Conservation (phyloP, 2,329 filamentous ascomycete genomes). For the Raffaelea ambrosiae region DNA sequence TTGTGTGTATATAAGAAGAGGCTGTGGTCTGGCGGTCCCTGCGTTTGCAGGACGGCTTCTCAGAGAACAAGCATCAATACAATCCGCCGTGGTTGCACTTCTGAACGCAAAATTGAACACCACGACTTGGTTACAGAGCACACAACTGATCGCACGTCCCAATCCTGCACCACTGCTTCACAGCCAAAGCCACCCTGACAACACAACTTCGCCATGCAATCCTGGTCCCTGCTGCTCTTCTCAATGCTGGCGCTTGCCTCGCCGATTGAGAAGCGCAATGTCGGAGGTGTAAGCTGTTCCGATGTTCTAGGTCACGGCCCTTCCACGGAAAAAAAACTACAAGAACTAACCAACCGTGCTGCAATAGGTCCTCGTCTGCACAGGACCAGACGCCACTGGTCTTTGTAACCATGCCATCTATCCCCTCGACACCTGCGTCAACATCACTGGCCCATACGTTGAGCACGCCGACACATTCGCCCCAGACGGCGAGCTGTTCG, state of each 20-base stretch:
- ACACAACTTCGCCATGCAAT: slow-evolving; percentile 12
- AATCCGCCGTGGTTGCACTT: too few relatives aligned
- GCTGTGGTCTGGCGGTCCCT: too few relatives aligned
- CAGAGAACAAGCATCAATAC: too few relatives aligned
- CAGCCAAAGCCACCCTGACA: neutral
- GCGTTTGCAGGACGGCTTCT: too few relatives aligned
- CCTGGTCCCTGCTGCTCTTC: slow-evolving; percentile 5
- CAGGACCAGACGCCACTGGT: slow-evolving; percentile 39
- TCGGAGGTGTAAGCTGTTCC: slow-evolving; percentile 39
- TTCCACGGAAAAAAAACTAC: neutral
- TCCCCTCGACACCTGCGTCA: slow-evolving; percentile 33
- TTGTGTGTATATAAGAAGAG: too few relatives aligned
- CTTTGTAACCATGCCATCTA: slow-evolving; percentile 35
- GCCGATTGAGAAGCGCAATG: slow-evolving; percentile 28
- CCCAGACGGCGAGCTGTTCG: slow-evolving; percentile 39
- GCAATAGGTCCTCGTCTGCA: slow-evolving; percentile 43
- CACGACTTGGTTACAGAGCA: too few relatives aligned
- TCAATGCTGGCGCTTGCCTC: slow-evolving; percentile 8
- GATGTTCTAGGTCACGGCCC: too few relatives aligned
- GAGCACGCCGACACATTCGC: slow-evolving; percentile 38
- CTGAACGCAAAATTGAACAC: too few relatives aligned
- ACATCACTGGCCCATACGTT: slow-evolving; percentile 31
- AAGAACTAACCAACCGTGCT: slow-evolving; percentile 1
- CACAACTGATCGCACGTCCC: too few relatives aligned
- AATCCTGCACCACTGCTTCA: neutral